phyloP scores from a whole-genome alignment of 345 rosid genomes.

The Rhizophora apiculata region DNA sequence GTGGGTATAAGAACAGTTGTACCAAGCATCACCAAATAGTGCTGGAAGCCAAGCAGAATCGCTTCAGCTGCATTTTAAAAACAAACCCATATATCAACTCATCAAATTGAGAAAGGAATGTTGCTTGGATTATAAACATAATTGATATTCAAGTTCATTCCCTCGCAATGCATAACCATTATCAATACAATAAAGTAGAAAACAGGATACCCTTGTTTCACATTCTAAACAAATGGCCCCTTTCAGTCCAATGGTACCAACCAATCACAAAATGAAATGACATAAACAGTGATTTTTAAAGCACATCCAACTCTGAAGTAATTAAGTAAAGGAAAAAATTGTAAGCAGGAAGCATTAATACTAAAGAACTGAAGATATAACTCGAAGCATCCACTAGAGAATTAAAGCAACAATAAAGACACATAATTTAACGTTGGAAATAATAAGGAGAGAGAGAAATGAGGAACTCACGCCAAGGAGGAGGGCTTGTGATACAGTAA shows the following conservation, averaged over 20 bases:
- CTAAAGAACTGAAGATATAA: too few relatives aligned
- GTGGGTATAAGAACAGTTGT: conserved; percentile 87
- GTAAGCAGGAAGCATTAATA: too few relatives aligned
- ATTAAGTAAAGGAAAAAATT: too few relatives aligned
- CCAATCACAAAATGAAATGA: too few relatives aligned
- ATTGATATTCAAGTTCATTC: background rate
- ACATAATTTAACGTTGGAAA: background rate
- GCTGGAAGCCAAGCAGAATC: conserved; percentile 87
- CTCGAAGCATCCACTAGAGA: background rate
- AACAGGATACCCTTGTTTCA: too few relatives aligned
- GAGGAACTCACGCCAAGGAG: conserved; percentile 91
- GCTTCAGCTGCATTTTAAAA: conserved; percentile 73
- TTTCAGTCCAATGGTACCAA: too few relatives aligned
- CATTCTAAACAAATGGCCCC: too few relatives aligned
- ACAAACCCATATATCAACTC: conserved; percentile 12
- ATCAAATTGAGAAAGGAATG: conserved; percentile 12
- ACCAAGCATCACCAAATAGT: conserved; percentile 95
- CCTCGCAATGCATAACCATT: background rate
- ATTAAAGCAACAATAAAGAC: background rate
- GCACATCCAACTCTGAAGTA: too few relatives aligned
- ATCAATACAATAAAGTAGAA: too few relatives aligned
- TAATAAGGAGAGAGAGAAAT: background rate
- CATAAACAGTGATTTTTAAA: too few relatives aligned
- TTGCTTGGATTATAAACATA: background rate
- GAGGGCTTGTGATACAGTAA: conserved; percentile 93